These are phyloP conservation scores for Penicillium goetzii DNA, from an alignment of 495 filamentous ascomycete species.

Conservation along the genomic window DNA sequence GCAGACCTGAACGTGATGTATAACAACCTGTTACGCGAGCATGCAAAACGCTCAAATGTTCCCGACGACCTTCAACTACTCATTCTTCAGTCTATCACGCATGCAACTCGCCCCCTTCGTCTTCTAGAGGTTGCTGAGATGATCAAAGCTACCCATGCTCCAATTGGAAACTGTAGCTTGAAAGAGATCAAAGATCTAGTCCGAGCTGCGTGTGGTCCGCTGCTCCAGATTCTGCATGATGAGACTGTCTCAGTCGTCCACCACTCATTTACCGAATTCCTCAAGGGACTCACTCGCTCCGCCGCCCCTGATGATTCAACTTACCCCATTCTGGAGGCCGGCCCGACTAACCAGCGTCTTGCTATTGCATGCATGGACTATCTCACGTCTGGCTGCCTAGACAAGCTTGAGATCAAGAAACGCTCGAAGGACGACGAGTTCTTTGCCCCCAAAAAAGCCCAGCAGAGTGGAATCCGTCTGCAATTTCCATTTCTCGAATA, in stretches of 20 bases:
- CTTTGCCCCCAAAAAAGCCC: slow-evolving; percentile 3
- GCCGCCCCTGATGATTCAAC: neutral
- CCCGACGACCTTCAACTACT: slow-evolving; percentile 44
- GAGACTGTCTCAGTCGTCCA: slow-evolving; percentile 56
- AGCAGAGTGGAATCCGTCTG: slow-evolving; percentile 9
- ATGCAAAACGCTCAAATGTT: slow-evolving; percentile 39
- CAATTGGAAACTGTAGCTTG: slow-evolving; percentile 13
- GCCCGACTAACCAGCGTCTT: slow-evolving; percentile 23
- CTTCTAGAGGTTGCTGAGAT: slow-evolving; percentile 52
- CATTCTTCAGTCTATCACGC: slow-evolving; percentile 53
- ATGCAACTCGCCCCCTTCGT: slow-evolving; percentile 53
- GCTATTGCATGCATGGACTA: slow-evolving; percentile 23
- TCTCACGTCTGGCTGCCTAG: slow-evolving; percentile 25
- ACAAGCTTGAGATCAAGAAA: slow-evolving; percentile 16
- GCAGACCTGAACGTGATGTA: slow-evolving; percentile 52
- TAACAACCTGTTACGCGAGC: slow-evolving; percentile 44
- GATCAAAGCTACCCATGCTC: slow-evolving; percentile 27
- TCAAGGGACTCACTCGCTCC: slow-evolving; percentile 26
- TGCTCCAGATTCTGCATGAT: slow-evolving; percentile 53
- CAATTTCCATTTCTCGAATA: slow-evolving; percentile 32
- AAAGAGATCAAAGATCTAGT: slow-evolving; percentile 33
- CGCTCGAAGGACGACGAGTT: slow-evolving; percentile 3
- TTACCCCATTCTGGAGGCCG: slow-evolving; percentile 14
- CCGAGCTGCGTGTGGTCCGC: slow-evolving; percentile 48
- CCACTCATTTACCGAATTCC: slow-evolving; percentile 59